phyloP scores from a whole-genome alignment of 1,139 yeast genomes.

The Wickerhamomyces sp. region DNA sequence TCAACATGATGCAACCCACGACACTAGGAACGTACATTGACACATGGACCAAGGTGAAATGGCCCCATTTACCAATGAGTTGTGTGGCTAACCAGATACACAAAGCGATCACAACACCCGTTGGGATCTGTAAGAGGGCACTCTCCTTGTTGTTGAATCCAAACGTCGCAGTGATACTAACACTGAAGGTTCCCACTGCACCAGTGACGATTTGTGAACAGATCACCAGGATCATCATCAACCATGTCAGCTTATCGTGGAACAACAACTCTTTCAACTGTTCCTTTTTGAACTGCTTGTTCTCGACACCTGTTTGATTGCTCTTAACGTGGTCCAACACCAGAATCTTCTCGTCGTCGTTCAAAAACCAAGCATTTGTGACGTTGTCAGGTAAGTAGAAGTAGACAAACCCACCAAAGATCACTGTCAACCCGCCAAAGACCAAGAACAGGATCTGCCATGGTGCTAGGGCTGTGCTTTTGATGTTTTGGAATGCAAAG shows the following conservation, averaged over 20 bases:
- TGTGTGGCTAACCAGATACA: conserved; percentile 31
- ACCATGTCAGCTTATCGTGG: conserved; percentile 41
- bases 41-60: conserved; percentile 29
- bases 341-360: conserved; percentile 35
- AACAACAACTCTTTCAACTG: conserved; percentile 41
- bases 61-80: conserved; percentile 18
- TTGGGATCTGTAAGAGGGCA: conserved; percentile 45
- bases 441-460: conserved; percentile 41
- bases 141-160: conserved; percentile 34
- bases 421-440: conserved; percentile 38
- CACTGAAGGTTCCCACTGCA: conserved; percentile 26
- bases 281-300: conserved; percentile 33
- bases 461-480: conserved; percentile 19
- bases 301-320: conserved; percentile 41
- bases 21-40: conserved; percentile 38
- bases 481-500: conserved; percentile 34
- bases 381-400: conserved; percentile 41
- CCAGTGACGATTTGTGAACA: conserved; percentile 35
- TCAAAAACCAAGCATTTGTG: conserved; percentile 32
- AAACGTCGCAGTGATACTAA: conserved; percentile 33
- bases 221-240: conserved; percentile 30
- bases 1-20: conserved; percentile 39
- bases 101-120: conserved; percentile 35
- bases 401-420: conserved; percentile 39
- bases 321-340: conserved; percentile 35